phyloP scores from a whole-genome alignment of 2,329 filamentous ascomycete species.

The Tolypocladium album region DNA sequence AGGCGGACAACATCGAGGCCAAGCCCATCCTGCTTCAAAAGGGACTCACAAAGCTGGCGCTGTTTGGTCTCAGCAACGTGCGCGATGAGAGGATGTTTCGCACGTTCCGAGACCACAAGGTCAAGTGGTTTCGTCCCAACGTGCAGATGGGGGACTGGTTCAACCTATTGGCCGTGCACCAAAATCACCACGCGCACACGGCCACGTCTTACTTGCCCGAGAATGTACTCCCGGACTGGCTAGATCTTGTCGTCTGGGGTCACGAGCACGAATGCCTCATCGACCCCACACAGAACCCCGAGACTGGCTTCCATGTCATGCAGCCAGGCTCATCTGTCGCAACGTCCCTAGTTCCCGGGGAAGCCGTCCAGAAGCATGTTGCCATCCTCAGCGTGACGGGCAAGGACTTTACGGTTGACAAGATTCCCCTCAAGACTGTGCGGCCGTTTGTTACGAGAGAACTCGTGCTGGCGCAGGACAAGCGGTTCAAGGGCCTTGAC shows the following conservation, averaged over 20 bases:
- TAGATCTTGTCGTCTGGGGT: constrained; percentile 91
- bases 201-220: constrained; percentile 92
- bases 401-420: constrained; percentile 68
- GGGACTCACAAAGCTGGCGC: constrained; percentile 78
- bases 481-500: constrained; percentile 65
- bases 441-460: constrained; percentile 85
- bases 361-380: constrained; percentile 85
- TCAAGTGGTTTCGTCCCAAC: constrained; percentile 82
- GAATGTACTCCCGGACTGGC: constrained; percentile 79
- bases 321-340: constrained; percentile 95
- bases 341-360: constrained; percentile 81
- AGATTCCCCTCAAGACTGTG: constrained; percentile 76
- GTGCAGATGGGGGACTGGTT: constrained; percentile 84
- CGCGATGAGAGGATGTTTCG: constrained; percentile 90
- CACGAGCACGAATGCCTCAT: constrained; percentile 97
- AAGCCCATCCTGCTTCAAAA: constrained; percentile 93
- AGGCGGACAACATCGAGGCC: constrained; percentile 86
- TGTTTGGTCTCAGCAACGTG: constrained; percentile 93
- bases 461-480: constrained; percentile 65
- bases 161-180: constrained; percentile 88
- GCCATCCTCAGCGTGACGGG: constrained; percentile 77
- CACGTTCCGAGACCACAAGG: constrained; percentile 84
- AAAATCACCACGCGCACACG: constrained; percentile 89
- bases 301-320: constrained; percentile 91
- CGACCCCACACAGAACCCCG: constrained; percentile 69